A percentile compares a stretch with the other conserved stretches of the same genome.
phyloP scores from a whole-genome alignment of 176 grass and related monocot genomes.

The Bothriochloa decipiens region DNA sequence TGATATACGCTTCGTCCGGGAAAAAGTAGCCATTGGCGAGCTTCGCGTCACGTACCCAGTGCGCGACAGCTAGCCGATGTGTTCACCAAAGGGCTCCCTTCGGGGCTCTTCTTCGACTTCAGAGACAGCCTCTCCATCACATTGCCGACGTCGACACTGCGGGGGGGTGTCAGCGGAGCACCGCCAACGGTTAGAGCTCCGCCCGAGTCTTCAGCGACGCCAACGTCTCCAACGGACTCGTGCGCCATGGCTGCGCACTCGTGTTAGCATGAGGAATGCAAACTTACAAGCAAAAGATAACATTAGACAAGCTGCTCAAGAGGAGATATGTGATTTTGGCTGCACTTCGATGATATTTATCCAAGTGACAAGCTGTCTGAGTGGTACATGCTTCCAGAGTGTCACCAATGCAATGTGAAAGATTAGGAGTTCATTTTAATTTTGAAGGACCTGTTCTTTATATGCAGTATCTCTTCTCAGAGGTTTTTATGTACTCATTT shows the following conservation, averaged over 20 bases:
- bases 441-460: neutral
- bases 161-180: too few relatives aligned
- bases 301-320: conserved; percentile 73
- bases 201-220: too few relatives aligned
- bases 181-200: too few relatives aligned
- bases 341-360: conserved; percentile 18
- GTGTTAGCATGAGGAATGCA: conserved; percentile 63
- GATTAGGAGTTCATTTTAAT: neutral
- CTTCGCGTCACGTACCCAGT: too few relatives aligned
- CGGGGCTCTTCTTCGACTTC: too few relatives aligned
- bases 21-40: too few relatives aligned
- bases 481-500: neutral
- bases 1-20: too few relatives aligned
- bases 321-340: conserved; percentile 56
- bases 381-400: neutral
- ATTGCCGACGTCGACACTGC: too few relatives aligned
- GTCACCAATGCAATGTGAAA: neutral
- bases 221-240: too few relatives aligned
- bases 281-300: conserved; percentile 88
- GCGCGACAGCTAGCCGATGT: too few relatives aligned
- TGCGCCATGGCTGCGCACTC: neutral
- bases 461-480: neutral
- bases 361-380: neutral
- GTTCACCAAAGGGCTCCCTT: too few relatives aligned
- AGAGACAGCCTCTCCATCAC: too few relatives aligned